Evolutionary conservation across 768 basidiomycete genomes (phyloP).

Genomic region (Leccinum ochraceum): DNA sequence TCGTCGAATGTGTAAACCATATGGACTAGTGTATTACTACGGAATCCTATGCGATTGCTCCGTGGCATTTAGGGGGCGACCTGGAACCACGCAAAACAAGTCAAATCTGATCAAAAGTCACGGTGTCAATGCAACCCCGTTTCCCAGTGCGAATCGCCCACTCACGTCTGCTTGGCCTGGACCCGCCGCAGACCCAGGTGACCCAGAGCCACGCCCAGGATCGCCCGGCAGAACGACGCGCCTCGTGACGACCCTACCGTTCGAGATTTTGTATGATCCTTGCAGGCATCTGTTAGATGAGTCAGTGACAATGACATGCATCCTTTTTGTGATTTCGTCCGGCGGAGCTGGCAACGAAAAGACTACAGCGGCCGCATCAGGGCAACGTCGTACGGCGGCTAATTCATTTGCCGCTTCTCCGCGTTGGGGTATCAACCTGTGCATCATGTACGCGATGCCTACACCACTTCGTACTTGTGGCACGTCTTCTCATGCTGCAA

Average conservation of each 20-base stretch:
- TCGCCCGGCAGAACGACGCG: slow-evolving; percentile 2
- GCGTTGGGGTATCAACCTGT: neutral
- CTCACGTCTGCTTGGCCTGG: slow-evolving; percentile 20
- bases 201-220: neutral
- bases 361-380: neutral
- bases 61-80: slow-evolving; percentile 1
- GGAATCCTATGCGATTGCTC: no score
- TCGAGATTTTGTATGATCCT: neutral
- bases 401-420: neutral
- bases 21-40: neutral
- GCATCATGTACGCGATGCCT: neutral
- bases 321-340: neutral
- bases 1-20: neutral
- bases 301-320: neutral
- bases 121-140: neutral
- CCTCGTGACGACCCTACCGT: slow-evolving; percentile 27
- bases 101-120: slow-evolving; percentile 12
- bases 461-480: neutral
- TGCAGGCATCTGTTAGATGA: slow-evolving; percentile 1
- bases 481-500: neutral
- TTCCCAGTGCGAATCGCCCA: neutral
- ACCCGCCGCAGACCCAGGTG: neutral
- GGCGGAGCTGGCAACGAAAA: neutral
- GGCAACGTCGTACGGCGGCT: neutral
- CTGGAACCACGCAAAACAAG: neutral